Evolutionary conservation across 108 stramenopile species (phyloP).

Genomic region (Seminavis robusta): DNA sequence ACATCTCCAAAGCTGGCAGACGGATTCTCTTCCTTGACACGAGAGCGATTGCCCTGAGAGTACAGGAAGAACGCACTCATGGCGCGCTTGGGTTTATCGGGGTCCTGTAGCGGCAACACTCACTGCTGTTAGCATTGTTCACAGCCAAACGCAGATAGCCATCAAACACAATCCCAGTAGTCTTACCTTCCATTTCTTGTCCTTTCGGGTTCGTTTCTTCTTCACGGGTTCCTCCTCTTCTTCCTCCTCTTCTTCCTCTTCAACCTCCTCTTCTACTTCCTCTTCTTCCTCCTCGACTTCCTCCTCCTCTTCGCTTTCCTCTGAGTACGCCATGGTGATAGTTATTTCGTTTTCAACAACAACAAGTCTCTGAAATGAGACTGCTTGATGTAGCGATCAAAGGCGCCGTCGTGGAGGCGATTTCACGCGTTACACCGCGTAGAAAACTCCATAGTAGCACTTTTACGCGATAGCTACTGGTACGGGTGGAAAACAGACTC

Average conservation of each 20-base stretch:
- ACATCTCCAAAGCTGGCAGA: constrained; percentile 77
- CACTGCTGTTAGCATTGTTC: not conserved
- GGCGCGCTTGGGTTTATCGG: constrained; percentile 75
- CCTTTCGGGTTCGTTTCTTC: constrained; percentile 13
- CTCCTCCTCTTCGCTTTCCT: too few species aligned
- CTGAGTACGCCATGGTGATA: too few species aligned
- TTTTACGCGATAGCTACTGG: too few species aligned
- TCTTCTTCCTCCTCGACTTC: too few species aligned
- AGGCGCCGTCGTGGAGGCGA: too few species aligned
- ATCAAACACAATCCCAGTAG: not conserved
- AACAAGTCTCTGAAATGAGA: too few species aligned
- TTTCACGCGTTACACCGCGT: too few species aligned
- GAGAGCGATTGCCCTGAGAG: constrained; percentile 63
- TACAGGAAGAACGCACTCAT: constrained; percentile 87
- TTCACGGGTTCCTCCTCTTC: constrained; percentile 25
- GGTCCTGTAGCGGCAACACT: constrained; percentile 36
- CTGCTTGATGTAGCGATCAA: too few species aligned
- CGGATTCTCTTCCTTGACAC: constrained; percentile 69
- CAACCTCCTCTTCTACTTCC: constrained; percentile 37
- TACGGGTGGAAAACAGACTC: too few species aligned
- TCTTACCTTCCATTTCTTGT: constrained; percentile 42
- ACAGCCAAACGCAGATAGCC: not conserved
- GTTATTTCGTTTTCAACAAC: too few species aligned
- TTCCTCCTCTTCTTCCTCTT: constrained; percentile 31
- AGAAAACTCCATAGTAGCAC: too few species aligned